Conservation (phyloP, 306 rosid species). For the Oxytropis ochrocephala region DNA sequence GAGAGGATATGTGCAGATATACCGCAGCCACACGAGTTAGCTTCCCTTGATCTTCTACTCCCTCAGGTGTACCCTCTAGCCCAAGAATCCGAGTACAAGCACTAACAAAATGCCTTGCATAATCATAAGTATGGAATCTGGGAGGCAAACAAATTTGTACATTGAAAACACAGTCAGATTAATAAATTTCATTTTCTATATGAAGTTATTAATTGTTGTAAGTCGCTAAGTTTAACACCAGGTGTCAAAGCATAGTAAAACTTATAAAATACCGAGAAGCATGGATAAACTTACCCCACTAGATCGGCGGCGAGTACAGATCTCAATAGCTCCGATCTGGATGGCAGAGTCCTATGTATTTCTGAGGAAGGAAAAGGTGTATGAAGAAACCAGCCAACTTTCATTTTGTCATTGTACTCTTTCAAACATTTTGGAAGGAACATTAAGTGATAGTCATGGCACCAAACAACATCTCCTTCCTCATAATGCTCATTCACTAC, state of each 20-base stretch:
- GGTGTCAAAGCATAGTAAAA: no score
- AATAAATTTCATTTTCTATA: no score
- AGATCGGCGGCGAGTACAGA: slow-evolving; percentile 94
- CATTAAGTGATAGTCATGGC: slow-evolving; percentile 97
- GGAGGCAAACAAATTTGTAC: slow-evolving; percentile 14
- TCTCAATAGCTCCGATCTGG: slow-evolving; percentile 76
- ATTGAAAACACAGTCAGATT: slow-evolving; percentile 8
- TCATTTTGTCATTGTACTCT: slow-evolving; percentile 66
- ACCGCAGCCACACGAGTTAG: slow-evolving; percentile 98
- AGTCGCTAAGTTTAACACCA: no score
- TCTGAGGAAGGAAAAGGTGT: slow-evolving; percentile 99
- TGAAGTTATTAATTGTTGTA: no score
- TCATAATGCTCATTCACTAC: slow-evolving; percentile 75
- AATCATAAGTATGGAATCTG: slow-evolving; percentile 96
- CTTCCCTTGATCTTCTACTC: slow-evolving; percentile 97
- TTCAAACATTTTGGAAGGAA: slow-evolving; percentile 90
- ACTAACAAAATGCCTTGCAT: slow-evolving; percentile 96
- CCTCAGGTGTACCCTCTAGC: slow-evolving; percentile 93
- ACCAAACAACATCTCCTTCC: slow-evolving; percentile 97
- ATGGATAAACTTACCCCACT: slow-evolving; percentile 71
- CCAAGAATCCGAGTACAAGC: slow-evolving; percentile 98
- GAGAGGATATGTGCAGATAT: slow-evolving; percentile 24
- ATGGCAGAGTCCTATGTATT: slow-evolving; percentile 88
- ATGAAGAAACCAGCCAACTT: slow-evolving; percentile 99
- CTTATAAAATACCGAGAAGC: not conserved